Conservation (phyloP, 2,329 filamentous ascomycete genomes). For the Colletotrichum magnum region DNA sequence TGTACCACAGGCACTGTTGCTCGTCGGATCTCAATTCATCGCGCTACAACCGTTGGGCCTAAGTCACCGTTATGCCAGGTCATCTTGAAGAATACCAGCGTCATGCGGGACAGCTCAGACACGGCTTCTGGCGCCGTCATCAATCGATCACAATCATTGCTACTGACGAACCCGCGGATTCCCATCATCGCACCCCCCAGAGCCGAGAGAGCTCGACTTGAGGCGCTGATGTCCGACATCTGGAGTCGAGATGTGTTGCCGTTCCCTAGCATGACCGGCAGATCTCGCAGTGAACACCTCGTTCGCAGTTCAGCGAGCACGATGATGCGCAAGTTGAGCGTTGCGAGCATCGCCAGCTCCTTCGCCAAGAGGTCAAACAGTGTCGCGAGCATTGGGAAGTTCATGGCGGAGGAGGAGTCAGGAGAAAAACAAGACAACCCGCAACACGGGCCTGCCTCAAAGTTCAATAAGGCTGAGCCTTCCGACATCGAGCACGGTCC, state of each 20-base stretch:
- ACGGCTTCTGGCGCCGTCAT: conserved; percentile 66
- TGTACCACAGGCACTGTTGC: conserved; percentile 68
- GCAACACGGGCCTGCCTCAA: conserved; percentile 15
- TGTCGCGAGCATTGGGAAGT: conserved; percentile 53
- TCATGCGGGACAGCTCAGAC: conserved; percentile 68
- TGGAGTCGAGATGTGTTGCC: conserved; percentile 88
- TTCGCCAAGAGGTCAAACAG: conserved; percentile 81
- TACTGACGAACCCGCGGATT: conserved; percentile 74
- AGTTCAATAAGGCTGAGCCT: conserved; percentile 22
- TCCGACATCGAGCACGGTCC: conserved; percentile 25
- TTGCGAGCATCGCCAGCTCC: conserved; percentile 82
- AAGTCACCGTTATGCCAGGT: conserved; percentile 80
- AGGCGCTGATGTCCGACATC: conserved; percentile 80
- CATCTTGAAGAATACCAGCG: conserved; percentile 88
- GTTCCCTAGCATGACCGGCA: conserved; percentile 82
- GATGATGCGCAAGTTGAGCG: conserved; percentile 89
- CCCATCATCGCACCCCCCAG: conserved; percentile 81
- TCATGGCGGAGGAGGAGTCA: conserved; percentile 48
- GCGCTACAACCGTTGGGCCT: conserved; percentile 80
- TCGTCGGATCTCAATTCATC: conserved; percentile 82
- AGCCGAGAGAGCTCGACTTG: conserved; percentile 82
- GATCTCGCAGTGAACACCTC: conserved; percentile 77
- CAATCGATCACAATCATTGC: conserved; percentile 83
- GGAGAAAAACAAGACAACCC: conserved; percentile 31
- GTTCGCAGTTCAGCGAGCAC: conserved; percentile 86